Evolutionary conservation across 768 basidiomycete genomes (phyloP).

Genomic region (Roridomyces roridus): DNA sequence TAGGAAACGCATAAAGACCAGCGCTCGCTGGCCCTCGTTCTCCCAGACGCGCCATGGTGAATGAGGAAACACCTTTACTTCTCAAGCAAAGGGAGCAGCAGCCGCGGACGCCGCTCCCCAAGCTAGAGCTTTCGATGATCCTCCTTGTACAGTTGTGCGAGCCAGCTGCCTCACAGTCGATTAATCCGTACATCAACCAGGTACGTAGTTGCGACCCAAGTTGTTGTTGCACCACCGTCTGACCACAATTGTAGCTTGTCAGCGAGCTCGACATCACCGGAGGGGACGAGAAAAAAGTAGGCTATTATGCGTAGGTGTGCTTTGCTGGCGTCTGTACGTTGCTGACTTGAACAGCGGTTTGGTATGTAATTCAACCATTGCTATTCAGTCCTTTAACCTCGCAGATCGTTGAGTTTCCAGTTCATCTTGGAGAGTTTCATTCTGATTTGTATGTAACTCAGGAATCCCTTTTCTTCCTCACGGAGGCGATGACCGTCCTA

Average conservation of each 20-base stretch:
- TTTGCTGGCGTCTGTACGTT: no score
- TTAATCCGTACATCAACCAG: conserved; percentile 69
- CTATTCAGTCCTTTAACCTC: no score
- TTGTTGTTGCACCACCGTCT: no score
- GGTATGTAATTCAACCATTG: no score
- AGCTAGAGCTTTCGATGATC: conserved; percentile 54
- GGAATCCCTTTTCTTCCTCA: conserved; percentile 67
- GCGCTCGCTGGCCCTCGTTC: background rate
- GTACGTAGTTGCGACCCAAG: no score
- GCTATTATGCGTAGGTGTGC: conserved; percentile 74
- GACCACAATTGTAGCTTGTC: no score
- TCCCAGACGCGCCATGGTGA: background rate
- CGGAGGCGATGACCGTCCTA: conserved; percentile 61
- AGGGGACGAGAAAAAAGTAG: conserved; percentile 66
- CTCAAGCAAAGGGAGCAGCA: conserved; percentile 14
- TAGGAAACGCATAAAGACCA: no score
- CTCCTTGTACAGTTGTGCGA: conserved; percentile 59
- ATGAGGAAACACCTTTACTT: conserved; percentile 44
- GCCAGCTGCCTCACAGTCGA: conserved; percentile 59
- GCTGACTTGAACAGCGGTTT: no score
- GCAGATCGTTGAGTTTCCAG: background rate
- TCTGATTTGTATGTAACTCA: conserved; percentile 23
- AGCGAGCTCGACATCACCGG: conserved; percentile 64
- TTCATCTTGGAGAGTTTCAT: background rate
- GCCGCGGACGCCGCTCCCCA: conserved; percentile 53